Conservation (phyloP, 345 rosid genomes). For the Hypericum androsaemum region DNA sequence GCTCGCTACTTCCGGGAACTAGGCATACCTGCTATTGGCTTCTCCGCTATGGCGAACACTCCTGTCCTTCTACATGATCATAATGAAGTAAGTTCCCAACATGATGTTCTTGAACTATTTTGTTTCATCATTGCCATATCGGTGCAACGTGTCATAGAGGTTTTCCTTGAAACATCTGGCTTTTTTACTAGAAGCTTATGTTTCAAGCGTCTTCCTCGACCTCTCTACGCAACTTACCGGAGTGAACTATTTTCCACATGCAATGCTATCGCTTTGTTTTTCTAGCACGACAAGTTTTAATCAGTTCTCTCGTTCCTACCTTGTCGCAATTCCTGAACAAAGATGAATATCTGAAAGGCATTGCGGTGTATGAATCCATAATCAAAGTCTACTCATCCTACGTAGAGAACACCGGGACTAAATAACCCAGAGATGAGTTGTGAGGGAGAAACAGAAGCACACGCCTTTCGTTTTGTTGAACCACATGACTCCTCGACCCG, state of each 20-base stretch:
- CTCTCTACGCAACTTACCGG: too few species aligned
- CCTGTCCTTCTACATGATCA: constrained; percentile 88
- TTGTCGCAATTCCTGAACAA: constrained; percentile 62
- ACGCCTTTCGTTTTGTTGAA: too few species aligned
- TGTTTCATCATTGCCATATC: too few species aligned
- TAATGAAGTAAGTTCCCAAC: constrained; percentile 47
- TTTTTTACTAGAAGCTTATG: too few species aligned
- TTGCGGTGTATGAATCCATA: constrained; percentile 57
- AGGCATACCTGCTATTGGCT: constrained; percentile 80
- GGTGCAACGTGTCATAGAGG: too few species aligned
- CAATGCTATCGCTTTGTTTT: not conserved
- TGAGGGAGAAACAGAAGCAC: constrained; percentile 15
- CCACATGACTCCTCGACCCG: too few species aligned
- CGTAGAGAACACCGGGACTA: constrained; percentile 19
- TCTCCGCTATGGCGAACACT: constrained; percentile 87
- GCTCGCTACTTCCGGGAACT: constrained; percentile 54
- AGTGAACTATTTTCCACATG: not conserved
- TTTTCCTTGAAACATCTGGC: too few species aligned
- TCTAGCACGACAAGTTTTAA: not conserved
- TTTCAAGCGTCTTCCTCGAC: too few species aligned
- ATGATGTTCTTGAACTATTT: not conserved
- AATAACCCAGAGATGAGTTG: constrained; percentile 52
- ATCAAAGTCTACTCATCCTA: constrained; percentile 57
- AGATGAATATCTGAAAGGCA: constrained; percentile 78
- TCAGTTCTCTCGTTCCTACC: constrained; percentile 5